phyloP scores from a whole-genome alignment of 1,139 yeast species.

The Debaryomyces subglobosus region DNA sequence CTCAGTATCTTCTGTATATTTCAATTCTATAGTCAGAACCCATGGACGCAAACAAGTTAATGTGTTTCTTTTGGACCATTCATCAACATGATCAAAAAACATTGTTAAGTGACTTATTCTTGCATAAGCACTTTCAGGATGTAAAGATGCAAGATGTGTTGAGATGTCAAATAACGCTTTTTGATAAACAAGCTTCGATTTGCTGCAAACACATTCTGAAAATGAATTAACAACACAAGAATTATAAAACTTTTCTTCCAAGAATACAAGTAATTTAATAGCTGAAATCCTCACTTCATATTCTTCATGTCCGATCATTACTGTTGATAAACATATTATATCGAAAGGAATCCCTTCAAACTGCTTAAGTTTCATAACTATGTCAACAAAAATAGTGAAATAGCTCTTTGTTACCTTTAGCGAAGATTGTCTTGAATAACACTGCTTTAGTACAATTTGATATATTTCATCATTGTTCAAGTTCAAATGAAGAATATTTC shows the following conservation, averaged over 20 bases:
- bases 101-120: constrained; percentile 75
- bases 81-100: constrained; percentile 65
- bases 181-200: constrained; percentile 74
- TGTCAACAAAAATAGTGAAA: constrained; percentile 70
- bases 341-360: constrained; percentile 54
- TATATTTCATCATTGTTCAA: constrained; percentile 58
- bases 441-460: constrained; percentile 65
- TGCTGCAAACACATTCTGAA: constrained; percentile 64
- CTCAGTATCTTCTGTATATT: constrained; percentile 27
- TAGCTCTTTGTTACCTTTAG: constrained; percentile 64
- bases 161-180: constrained; percentile 75
- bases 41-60: constrained; percentile 84
- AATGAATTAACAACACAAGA: constrained; percentile 48
- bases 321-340: constrained; percentile 63
- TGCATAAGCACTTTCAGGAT: constrained; percentile 59
- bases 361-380: constrained; percentile 45
- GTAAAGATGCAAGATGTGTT: constrained; percentile 52
- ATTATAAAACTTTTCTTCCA: constrained; percentile 58
- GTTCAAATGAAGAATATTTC: constrained; percentile 65
- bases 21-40: constrained; percentile 78
- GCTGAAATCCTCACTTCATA: constrained; percentile 65
- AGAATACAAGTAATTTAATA: constrained; percentile 54
- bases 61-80: constrained; percentile 67
- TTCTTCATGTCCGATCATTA: constrained; percentile 69
- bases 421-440: constrained; percentile 60